These are phyloP conservation scores for Pyrenopolyporus hunteri DNA, from an alignment of 495 filamentous ascomycete genomes.

Conservation along the genomic window DNA sequence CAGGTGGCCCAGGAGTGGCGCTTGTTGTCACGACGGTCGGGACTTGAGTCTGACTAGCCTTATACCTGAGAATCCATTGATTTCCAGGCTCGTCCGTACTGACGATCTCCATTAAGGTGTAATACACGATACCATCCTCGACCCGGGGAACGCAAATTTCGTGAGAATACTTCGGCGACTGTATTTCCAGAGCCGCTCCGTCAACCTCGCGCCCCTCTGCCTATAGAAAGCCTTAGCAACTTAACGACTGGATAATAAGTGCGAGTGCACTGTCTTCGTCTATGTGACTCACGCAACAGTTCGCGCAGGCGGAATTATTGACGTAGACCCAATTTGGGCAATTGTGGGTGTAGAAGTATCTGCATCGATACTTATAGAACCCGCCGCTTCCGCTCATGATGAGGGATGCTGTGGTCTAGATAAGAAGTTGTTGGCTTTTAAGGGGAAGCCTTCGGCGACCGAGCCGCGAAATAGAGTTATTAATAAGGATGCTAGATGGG, in stretches of 20 bases:
- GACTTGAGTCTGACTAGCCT: conserved; percentile 34
- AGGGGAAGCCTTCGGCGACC: conserved; percentile 2
- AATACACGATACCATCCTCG: conserved; percentile 51
- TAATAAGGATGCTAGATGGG: neutral
- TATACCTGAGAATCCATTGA: conserved; percentile 45
- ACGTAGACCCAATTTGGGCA: conserved; percentile 68
- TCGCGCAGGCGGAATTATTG: conserved; percentile 62
- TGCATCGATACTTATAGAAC: conserved; percentile 67
- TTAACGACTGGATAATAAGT: neutral
- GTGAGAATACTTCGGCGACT: conserved; percentile 38
- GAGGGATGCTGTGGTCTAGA: conserved; percentile 1
- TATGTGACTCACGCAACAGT: conserved; percentile 58
- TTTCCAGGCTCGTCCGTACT: conserved; percentile 36
- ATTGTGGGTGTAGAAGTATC: conserved; percentile 63
- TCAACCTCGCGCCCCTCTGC: conserved; percentile 57
- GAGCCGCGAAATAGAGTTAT: neutral
- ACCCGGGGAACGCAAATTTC: conserved; percentile 52
- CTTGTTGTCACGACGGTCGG: conserved; percentile 43
- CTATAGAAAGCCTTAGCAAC: conserved; percentile 33
- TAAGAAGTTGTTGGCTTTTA: conserved; percentile 2
- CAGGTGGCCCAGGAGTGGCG: conserved; percentile 45
- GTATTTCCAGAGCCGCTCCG: conserved; percentile 30
- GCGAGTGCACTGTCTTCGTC: neutral
- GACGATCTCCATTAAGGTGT: conserved; percentile 54
- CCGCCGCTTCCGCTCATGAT: conserved; percentile 64